Percentiles rank a stretch among this genome's conserved stretches.
Evolutionary conservation across 306 rosid species (phyloP).

Genomic region (Vigna angularis): DNA sequence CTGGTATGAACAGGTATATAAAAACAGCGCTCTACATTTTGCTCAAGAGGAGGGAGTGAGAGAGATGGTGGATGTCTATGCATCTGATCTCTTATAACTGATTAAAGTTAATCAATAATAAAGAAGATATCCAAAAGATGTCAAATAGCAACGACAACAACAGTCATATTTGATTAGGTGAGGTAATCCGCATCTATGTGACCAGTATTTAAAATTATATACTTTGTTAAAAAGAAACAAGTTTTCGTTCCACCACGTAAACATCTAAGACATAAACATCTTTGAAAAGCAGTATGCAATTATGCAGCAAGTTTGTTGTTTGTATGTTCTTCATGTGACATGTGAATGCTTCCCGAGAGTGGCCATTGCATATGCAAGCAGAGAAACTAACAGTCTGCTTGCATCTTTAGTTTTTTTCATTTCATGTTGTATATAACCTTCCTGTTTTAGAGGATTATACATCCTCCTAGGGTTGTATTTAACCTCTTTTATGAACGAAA

Average conservation of each 20-base stretch:
- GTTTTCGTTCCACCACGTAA: neutral
- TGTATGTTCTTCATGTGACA: neutral
- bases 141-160: neutral
- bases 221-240: slow-evolving; percentile 1
- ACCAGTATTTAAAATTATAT: too few relatives aligned
- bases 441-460: neutral
- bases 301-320: neutral
- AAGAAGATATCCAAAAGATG: neutral
- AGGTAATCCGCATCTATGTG: neutral
- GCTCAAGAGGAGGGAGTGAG: neutral
- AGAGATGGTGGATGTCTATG: neutral
- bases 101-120: neutral
- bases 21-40: neutral
- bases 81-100: slow-evolving; percentile 4
- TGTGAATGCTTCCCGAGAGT: neutral
- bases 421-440: neutral
- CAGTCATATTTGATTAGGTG: neutral
- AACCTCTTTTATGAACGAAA: slow-evolving; percentile 3
- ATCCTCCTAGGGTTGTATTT: slow-evolving; percentile 29
- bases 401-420: slow-evolving; percentile 19
- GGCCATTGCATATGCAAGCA: neutral
- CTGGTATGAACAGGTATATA: neutral
- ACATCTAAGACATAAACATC: neutral
- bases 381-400: slow-evolving; percentile 4
- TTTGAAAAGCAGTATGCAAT: slow-evolving; percentile 17